Base-by-base conservation (phyloP, 306 rosid species). In the Casuarina glauca region DNA sequence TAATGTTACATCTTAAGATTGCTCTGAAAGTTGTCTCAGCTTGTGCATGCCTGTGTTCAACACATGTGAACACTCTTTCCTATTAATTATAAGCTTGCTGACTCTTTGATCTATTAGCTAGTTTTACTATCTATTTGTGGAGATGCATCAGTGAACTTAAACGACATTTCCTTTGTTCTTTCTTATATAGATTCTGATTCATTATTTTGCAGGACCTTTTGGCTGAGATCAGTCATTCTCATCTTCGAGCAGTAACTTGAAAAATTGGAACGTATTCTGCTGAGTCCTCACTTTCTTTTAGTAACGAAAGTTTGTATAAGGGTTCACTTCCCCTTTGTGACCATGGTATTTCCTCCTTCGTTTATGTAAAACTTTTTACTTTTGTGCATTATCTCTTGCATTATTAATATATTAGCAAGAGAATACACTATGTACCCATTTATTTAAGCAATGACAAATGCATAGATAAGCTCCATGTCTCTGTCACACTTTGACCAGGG, bases 341-440 rank as follows among this genome's bases (percentile, higher is more conserved):
- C 54, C 46, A 90, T 90, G 97, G 97, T 90, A 90, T 85, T 77
- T 57, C 43, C 72, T 68, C 72, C 73, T 62, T 45, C 58, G 42
- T 76, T 66, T 61, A 11, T 32, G 50, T 42, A 46, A 32, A 3
- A n/a, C 39, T 78, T 38, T 58, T 39, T 60, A 1, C 39, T 58
- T 61, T 26, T 53, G 36, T 52, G 57, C 67, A 12, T 20, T 26
- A 26, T 20, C 16, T 45, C 26, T 35, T 9, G 19, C 36, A 15
- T 5, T 70, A 46, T 48, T 13, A 5, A 17, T 49, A 26, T 8
- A n/a, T 69, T n/a, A 12, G 71, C 52, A 38, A 26, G 42, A 26
- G 10, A 44, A 49, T 68, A 26, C 49, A 55, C 15, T 39, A 17
- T 9, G 74, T 69, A 19, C 44, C 43, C 35, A 11, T 49, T 46